A percentile compares a stretch with the other conserved stretches of the same genome.
phyloP scores from a whole-genome alignment of 495 filamentous ascomycete species.

The Penicillium parvum region DNA sequence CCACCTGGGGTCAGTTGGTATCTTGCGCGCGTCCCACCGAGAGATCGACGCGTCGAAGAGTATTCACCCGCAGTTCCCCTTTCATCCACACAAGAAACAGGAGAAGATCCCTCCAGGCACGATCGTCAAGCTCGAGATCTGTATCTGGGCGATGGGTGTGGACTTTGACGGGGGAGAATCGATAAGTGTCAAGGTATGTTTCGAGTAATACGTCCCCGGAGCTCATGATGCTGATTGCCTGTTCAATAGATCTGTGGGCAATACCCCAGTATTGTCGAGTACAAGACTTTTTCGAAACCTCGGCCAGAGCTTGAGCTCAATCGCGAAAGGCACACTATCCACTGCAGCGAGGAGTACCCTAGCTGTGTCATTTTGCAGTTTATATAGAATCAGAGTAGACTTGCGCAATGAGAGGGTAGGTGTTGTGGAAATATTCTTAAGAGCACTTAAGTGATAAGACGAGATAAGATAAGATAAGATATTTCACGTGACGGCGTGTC shows the following conservation, averaged over 20 bases:
- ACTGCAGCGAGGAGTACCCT: slow-evolving; percentile 30
- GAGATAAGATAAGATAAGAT: slow-evolving; percentile 5
- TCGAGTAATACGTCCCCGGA: background rate
- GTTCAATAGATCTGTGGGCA: slow-evolving; percentile 27
- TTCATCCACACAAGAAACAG: slow-evolving; percentile 30
- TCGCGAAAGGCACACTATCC: slow-evolving; percentile 27
- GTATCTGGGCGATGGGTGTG: slow-evolving; percentile 32
- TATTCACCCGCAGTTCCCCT: slow-evolving; percentile 30
- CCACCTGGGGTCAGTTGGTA: slow-evolving; percentile 29
- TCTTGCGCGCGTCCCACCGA: slow-evolving; percentile 33
- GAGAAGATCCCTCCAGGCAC: slow-evolving; percentile 31
- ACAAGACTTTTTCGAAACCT: slow-evolving; percentile 26
- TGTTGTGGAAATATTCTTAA: too few species aligned
- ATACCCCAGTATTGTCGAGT: slow-evolving; percentile 33
- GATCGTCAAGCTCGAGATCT: slow-evolving; percentile 31
- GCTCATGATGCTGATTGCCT: background rate
- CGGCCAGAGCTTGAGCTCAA: slow-evolving; percentile 34
- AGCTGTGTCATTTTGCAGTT: slow-evolving; percentile 35
- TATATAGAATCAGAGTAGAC: slow-evolving; percentile 10
- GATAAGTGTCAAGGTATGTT: slow-evolving; percentile 23
- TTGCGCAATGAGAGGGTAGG: background rate
- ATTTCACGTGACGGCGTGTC: slow-evolving; percentile 21
- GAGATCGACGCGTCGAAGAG: slow-evolving; percentile 20
- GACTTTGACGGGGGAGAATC: slow-evolving; percentile 24
- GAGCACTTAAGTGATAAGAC: background rate